Base-by-base conservation (phyloP, 345 rosid genomes). In the Noccaea bulbosa region DNA sequence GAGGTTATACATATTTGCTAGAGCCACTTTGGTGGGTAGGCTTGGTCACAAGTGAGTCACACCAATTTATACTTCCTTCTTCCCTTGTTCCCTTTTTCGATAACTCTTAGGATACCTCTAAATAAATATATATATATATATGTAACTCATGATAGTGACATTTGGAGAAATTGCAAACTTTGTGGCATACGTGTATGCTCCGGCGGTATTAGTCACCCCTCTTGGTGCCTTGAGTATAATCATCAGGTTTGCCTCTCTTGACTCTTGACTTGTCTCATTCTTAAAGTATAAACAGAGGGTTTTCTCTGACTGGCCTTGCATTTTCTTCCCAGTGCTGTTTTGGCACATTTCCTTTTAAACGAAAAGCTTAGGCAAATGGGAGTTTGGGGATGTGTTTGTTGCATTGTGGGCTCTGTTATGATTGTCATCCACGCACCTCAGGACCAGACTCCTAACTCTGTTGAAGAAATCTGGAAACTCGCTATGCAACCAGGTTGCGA, bases 1-100 rank as follows among this genome's bases (percentile, higher is more conserved):
- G 98, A 46, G 97, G 98, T 71, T 90, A 93, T 70, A 83, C 96
- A 6, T 93, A 93, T 79, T 83, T 90, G 79, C 46, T 88, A 14
- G 97, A 90, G 85, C 98, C 98, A 4, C 90, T 93, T 37, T 93
- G 98, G 98, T 92, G 98, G 98, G 89, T 77, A 0, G 98, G 98
- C 75, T 85, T 93, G 90, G 73, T 88, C 20, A 86, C 91, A 51
- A 93, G 97, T 90, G 76, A 82, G 89, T 84, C 16, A 32, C 11
- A 11, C 4, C 5, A 4, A 11, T n/a, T n/a, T n/a, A n/a, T 45
- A 39, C 20, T 46, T 37, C 16, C 43, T 47, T 40, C 62, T 12
- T 53, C 30, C 30, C 3, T 20, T 27, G 30, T 27, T 27, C 17
- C 24, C 34, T 57, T 44, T 43, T 8, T 56, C 24, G n/a, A 0